A percentile compares a stretch with the other conserved stretches of the same genome.
These are phyloP conservation scores for Phanerochaete carnosa DNA, from an alignment of 768 basidiomycete species.

Conservation along the genomic window DNA sequence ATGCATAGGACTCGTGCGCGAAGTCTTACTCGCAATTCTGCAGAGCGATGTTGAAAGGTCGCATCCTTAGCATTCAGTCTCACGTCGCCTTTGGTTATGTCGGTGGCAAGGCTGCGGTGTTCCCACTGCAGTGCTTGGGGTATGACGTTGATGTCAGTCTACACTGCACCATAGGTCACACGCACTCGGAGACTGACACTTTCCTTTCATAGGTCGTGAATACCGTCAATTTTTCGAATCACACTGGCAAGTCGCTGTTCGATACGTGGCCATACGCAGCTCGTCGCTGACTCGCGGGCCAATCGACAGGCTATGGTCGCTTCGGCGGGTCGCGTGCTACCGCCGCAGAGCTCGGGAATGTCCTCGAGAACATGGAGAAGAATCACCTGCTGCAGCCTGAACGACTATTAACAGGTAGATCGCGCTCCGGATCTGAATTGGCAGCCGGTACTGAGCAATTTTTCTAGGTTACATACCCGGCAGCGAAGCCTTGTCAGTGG, in stretches of 20 bases:
- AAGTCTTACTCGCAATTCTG: not conserved
- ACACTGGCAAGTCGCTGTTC: constrained; percentile 58
- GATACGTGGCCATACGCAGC: not conserved
- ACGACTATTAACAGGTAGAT: constrained; percentile 75
- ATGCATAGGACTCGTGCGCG: not conserved
- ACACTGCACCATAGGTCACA: not conserved
- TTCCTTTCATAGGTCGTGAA: constrained; percentile 62
- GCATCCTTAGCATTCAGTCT: constrained; percentile 88
- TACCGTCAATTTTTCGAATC: constrained; percentile 94
- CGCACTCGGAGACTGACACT: not conserved
- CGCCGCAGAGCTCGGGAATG: constrained; percentile 68
- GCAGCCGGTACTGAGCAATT: too few species aligned
- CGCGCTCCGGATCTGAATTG: not conserved
- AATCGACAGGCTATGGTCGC: constrained; percentile 71
- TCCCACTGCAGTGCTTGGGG: constrained; percentile 80
- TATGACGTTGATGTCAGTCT: constrained; percentile 89
- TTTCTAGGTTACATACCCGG: constrained; percentile 80
- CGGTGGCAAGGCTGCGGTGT: constrained; percentile 78
- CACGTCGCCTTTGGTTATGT: constrained; percentile 95
- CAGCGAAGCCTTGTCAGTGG: constrained; percentile 68
- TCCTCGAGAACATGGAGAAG: constrained; percentile 70
- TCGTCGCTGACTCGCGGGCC: not conserved
- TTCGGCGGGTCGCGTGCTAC: constrained; percentile 78
- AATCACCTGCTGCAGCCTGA: constrained; percentile 73
- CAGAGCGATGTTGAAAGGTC: constrained; percentile 28